Conservation (phyloP, 805 yeast species). For the Jamesozyma rosinii region DNA sequence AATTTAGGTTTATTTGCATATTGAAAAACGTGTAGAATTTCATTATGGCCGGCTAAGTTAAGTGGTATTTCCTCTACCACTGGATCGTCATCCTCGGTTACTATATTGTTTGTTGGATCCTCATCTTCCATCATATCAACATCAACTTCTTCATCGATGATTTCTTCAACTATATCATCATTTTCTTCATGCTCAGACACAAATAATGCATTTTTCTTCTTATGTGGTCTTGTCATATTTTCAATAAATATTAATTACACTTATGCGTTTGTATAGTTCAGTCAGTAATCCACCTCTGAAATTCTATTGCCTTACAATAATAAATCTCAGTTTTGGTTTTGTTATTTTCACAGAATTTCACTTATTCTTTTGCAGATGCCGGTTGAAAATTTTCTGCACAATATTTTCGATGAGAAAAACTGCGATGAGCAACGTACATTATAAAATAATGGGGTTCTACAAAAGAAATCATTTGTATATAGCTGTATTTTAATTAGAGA, state of each 20-base stretch:
- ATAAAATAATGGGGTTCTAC: too few relatives aligned
- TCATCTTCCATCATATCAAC: slow-evolving; percentile 8
- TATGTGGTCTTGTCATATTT: neutral
- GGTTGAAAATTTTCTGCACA: slow-evolving; percentile 1
- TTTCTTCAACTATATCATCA: neutral
- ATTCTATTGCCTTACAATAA: too few relatives aligned
- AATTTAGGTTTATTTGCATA: slow-evolving; percentile 38
- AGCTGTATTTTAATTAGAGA: too few relatives aligned
- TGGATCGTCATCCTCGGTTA: slow-evolving; percentile 46
- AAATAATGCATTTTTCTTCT: slow-evolving; percentile 22
- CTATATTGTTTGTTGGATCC: neutral
- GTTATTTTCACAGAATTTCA: too few relatives aligned
- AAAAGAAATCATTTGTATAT: too few relatives aligned
- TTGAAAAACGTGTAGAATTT: slow-evolving; percentile 41
- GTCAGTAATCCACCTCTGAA: too few relatives aligned
- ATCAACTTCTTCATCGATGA: slow-evolving; percentile 5
- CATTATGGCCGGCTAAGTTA: slow-evolving; percentile 31
- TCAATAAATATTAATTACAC: too few relatives aligned
- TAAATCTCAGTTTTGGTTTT: too few relatives aligned
- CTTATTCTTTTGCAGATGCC: neutral
- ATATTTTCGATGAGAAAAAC: neutral
- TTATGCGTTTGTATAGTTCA: too few relatives aligned
- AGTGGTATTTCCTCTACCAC: slow-evolving; percentile 55
- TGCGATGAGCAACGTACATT: slow-evolving; percentile 2
- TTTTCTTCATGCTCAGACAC: slow-evolving; percentile 33